Evolutionary conservation across 306 rosid species (phyloP).

Genomic region (Sophora flavescens): DNA sequence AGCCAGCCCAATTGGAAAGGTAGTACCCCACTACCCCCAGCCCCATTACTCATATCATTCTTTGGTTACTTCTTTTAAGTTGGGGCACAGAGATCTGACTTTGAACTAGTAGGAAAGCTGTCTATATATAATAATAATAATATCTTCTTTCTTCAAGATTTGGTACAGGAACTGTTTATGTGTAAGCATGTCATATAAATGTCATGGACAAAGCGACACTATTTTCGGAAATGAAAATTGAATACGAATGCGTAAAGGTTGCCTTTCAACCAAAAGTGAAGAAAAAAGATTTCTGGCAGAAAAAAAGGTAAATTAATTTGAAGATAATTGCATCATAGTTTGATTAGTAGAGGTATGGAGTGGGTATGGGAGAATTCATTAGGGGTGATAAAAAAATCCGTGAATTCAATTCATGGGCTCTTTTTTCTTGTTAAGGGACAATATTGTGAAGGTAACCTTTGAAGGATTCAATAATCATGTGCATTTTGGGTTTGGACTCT

Average conservation of each 20-base stretch:
- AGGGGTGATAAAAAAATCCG: too few species aligned
- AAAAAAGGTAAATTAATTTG: constrained; percentile 27
- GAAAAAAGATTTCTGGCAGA: neutral
- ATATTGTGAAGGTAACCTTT: constrained; percentile 18
- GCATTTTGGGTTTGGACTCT: constrained; percentile 4
- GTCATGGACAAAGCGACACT: constrained; percentile 1
- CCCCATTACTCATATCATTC: neutral
- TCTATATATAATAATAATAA: neutral
- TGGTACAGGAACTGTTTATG: neutral
- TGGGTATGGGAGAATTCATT: constrained; percentile 6
- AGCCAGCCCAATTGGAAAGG: neutral
- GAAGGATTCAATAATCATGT: constrained; percentile 23
- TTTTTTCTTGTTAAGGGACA: neutral
- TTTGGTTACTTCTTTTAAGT: neutral
- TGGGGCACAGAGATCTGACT: constrained; percentile 5
- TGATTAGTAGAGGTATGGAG: neutral
- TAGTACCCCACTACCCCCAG: neutral
- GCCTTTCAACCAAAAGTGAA: constrained; percentile 19
- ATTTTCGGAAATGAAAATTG: constrained; percentile 35
- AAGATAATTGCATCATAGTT: constrained; percentile 22
- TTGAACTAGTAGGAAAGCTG: constrained; percentile 5
- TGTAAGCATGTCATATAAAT: neutral
- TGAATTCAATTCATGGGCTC: neutral
- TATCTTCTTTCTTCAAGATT: neutral
- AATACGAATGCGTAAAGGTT: constrained; percentile 2